Conservation (phyloP, 176 grass and related monocot species). For the Aegilops speltoides region DNA sequence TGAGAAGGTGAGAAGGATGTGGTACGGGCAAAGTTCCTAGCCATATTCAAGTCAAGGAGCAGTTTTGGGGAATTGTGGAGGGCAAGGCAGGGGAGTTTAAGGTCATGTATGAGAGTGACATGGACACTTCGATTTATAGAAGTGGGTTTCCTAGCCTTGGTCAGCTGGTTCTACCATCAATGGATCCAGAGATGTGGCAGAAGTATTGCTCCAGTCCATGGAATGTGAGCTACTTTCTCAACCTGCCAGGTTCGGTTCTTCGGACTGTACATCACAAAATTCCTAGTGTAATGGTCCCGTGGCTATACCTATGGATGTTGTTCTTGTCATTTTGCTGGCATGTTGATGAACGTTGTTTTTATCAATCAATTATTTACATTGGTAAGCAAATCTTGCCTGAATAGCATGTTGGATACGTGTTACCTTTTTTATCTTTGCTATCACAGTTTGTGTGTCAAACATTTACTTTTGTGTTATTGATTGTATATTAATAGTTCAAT, state of each 20-base stretch:
- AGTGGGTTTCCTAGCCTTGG: conserved; percentile 71
- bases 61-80: conserved; percentile 87
- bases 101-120: conserved; percentile 87
- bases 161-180: conserved; percentile 42
- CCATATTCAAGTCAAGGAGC: no score
- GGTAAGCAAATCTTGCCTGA: conserved; percentile 39
- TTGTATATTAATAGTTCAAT: background rate
- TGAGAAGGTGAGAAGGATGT: no score
- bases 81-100: conserved; percentile 73
- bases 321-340: conserved; percentile 96
- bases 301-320: conserved; percentile 90
- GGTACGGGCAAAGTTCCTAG: no score
- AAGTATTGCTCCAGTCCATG: conserved; percentile 66
- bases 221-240: conserved; percentile 93
- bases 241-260: conserved; percentile 41
- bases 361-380: conserved; percentile 98
- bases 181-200: conserved; percentile 51
- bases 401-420: background rate
- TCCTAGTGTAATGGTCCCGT: conserved; percentile 88
- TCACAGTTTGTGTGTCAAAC: background rate
- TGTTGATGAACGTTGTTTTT: conserved; percentile 92
- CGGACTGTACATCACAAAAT: conserved; percentile 50
- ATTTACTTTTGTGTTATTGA: background rate
- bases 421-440: background rate
- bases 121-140: conserved; percentile 73